phyloP scores from a whole-genome alignment of 352 stramenopile species.

The Phytophthora cactorum region DNA sequence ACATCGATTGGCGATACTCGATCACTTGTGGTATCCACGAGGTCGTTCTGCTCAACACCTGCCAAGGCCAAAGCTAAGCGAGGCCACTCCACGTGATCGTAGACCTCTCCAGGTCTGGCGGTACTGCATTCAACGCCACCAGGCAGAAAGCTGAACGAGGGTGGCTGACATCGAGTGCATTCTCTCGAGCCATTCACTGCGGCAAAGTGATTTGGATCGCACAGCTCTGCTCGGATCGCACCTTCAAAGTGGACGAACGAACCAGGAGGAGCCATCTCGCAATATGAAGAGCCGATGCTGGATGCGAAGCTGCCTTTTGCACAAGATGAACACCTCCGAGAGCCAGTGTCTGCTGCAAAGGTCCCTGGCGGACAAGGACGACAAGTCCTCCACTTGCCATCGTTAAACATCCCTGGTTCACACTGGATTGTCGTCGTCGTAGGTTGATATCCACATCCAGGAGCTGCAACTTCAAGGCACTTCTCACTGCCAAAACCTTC shows the following conservation, averaged over 20 bases:
- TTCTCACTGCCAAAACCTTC: constrained; percentile 37
- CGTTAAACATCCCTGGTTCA: constrained; percentile 43
- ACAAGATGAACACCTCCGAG: constrained; percentile 39
- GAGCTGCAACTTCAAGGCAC: constrained; percentile 28
- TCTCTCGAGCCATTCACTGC: constrained; percentile 23
- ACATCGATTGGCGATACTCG: constrained; percentile 3
- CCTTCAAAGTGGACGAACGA: constrained; percentile 43
- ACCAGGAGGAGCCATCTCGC: constrained; percentile 36
- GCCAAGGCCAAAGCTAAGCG: constrained; percentile 30
- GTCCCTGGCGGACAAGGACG: constrained; percentile 39
- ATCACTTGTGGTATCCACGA: constrained; percentile 6
- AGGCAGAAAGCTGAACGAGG: constrained; percentile 42
- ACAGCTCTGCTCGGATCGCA: constrained; percentile 35
- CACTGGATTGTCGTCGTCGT: constrained; percentile 27
- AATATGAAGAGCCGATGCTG: constrained; percentile 27
- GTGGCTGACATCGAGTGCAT: constrained; percentile 38
- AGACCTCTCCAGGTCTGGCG: constrained; percentile 45
- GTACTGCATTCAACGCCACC: constrained; percentile 36
- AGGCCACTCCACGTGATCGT: constrained; percentile 49
- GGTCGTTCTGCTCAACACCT: constrained; percentile 20
- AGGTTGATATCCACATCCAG: constrained; percentile 28
- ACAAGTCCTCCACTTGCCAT: constrained; percentile 38
- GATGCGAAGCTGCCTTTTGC: constrained; percentile 43
- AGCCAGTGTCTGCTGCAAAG: constrained; percentile 25
- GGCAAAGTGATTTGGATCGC: constrained; percentile 34